Evolutionary conservation across 805 yeast genomes (phyloP), one percentile per base, ranked within the genome.

Genomic region (Starmerella kuoi): DNA sequence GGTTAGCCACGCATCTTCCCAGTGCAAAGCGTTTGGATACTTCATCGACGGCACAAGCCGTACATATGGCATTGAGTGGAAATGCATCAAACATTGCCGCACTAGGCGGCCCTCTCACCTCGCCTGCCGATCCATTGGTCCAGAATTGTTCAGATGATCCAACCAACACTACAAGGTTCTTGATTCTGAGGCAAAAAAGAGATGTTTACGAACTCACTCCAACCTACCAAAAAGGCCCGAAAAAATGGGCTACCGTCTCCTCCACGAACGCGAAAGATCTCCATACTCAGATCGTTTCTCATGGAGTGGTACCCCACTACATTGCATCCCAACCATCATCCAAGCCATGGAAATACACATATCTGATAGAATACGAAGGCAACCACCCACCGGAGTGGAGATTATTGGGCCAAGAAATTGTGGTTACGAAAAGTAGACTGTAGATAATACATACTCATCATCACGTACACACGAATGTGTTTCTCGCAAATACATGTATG

Each of bases 1-100:
- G 82, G 64, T 57, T 81, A 32, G 38, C 48, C 25, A 38, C 51
- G 36, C 56, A 64, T 17, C 48, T 48, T 47, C 65, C 56, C 45
- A 42, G 57, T 12, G 64, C 72, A 26, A 69, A 68, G 39, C 68
- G 62, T 46, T 66, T 80, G 15, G 95, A 86, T 59, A 68, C 78
- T 2, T 67, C 71, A 2, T 84, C 95, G 0, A 88, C 97, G 0
- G 79, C 95, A 0, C 73, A 72, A 51, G 97, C 95, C 1, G 95
- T 91, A 0, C 75, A 75, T 48, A 59, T 71, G 35, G 80, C 83
- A 2, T 66, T 50, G 31, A 67, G 50, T 44, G 45, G 68, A 4
- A 61, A 71, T 3, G 79, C 87, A 7, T 86, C 94, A 7, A 78
- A 85, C 47, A 86, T 85, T 1, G 74, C 91, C 21, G 58, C 62